A percentile compares a stretch with the other conserved stretches of the same genome.
Evolutionary conservation across 108 stramenopile genomes (phyloP).

Genomic region (Nitzschia sp.): DNA sequence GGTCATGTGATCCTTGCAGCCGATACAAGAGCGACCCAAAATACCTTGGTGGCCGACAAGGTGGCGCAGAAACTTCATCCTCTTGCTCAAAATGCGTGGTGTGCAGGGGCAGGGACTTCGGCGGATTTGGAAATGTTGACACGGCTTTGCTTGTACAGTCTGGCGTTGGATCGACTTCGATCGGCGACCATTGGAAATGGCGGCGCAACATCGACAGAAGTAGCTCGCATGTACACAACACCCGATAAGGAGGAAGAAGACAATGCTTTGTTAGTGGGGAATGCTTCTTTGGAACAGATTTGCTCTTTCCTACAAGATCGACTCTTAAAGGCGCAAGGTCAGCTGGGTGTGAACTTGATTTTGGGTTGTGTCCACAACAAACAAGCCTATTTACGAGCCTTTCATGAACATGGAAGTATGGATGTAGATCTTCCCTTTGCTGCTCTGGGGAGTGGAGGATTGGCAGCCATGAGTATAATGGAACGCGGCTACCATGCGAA

Average conservation of each 20-base stretch:
- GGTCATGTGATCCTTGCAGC: conserved; percentile 59
- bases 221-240: neutral
- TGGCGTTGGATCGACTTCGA: conserved; percentile 21
- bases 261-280: conserved; percentile 15
- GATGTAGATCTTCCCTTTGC: conserved; percentile 69
- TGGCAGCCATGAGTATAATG: conserved; percentile 79
- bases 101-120: conserved; percentile 84
- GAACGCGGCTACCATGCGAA: conserved; percentile 52
- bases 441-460: conserved; percentile 82
- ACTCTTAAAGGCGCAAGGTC: conserved; percentile 48
- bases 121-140: conserved; percentile 80
- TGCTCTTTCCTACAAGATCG: conserved; percentile 54
- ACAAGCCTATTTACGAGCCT: conserved; percentile 42
- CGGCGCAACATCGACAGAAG: neutral
- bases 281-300: conserved; percentile 43
- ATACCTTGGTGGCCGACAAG: conserved; percentile 77
- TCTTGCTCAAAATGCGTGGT: conserved; percentile 53
- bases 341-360: conserved; percentile 73
- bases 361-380: conserved; percentile 64
- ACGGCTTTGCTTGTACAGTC: conserved; percentile 43
- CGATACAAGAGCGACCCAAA: conserved; percentile 82
- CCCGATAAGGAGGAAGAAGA: conserved; percentile 17
- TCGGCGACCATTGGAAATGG: conserved; percentile 33
- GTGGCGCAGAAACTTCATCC: conserved; percentile 70
- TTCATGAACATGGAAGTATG: conserved; percentile 85